A percentile compares a stretch with the other conserved stretches of the same genome.
These are phyloP conservation scores for Pelargonium australe DNA, from an alignment of 441 rosid species.

Conservation along the genomic window DNA sequence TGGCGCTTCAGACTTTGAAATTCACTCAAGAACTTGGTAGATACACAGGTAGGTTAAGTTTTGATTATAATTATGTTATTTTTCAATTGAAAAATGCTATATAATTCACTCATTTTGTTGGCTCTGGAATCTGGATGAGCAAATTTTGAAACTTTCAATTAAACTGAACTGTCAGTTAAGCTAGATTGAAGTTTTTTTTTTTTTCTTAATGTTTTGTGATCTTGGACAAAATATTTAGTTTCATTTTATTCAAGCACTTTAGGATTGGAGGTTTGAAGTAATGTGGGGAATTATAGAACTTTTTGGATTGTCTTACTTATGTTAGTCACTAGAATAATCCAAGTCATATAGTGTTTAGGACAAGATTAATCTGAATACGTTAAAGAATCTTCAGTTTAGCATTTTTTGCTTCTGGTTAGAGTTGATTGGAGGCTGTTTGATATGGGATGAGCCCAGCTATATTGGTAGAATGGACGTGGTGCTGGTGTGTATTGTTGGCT, in stretches of 20 bases:
- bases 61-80: neutral
- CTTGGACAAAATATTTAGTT: neutral
- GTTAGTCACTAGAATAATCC: neutral
- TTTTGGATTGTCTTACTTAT: neutral
- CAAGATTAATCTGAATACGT: neutral
- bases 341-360: neutral
- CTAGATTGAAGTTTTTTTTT: too few species aligned
- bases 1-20: constrained; percentile 85
- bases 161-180: too few species aligned
- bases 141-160: neutral
- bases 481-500: neutral
- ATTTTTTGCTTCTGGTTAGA: neutral
- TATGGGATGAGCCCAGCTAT: neutral
- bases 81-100: too few species aligned
- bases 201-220: too few species aligned
- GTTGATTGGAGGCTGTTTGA: neutral
- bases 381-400: neutral
- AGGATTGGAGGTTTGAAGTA: neutral
- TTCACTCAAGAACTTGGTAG: constrained; percentile 78
- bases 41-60: constrained; percentile 49
- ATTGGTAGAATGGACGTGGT: neutral
- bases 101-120: too few species aligned
- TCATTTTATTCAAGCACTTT: neutral
- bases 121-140: neutral
- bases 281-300: neutral